phyloP scores from a whole-genome alignment of 495 filamentous ascomycete species.

The Pseudomonodictys pantanalensis region DNA sequence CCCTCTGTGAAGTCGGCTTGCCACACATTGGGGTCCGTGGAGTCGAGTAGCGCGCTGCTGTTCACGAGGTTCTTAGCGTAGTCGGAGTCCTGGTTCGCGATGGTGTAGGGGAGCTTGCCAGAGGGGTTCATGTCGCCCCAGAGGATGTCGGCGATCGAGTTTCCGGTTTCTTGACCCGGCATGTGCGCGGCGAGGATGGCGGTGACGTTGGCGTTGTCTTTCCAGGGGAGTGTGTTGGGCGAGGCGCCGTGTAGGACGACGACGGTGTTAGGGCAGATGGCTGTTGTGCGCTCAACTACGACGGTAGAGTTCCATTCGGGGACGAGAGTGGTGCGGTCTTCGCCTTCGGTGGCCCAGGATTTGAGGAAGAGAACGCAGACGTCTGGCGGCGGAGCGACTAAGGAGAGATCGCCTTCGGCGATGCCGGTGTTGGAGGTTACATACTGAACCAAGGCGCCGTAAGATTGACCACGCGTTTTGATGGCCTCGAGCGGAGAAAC shows the following conservation, averaged over 20 bases:
- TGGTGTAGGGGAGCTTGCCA: conserved; percentile 35
- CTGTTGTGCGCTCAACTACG: conserved; percentile 33
- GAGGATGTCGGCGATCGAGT: conserved; percentile 28
- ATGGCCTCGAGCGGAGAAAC: conserved; percentile 60
- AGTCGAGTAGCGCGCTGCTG: conserved; percentile 24
- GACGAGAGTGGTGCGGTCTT: conserved; percentile 46
- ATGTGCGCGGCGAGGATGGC: conserved; percentile 39
- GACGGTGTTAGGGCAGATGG: conserved; percentile 36
- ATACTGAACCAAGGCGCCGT: conserved; percentile 31
- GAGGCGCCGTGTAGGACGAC: conserved; percentile 37
- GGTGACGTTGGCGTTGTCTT: conserved; percentile 39
- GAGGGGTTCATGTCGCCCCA: conserved; percentile 32
- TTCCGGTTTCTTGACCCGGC: conserved; percentile 36
- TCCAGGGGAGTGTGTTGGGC: conserved; percentile 34
- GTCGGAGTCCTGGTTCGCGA: conserved; percentile 29
- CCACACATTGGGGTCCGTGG: conserved; percentile 21
- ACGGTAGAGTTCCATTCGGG: conserved; percentile 46
- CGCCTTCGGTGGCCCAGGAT: conserved; percentile 53
- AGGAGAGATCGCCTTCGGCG: conserved; percentile 36
- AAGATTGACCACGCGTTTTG: conserved; percentile 32
- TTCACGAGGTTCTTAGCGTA: conserved; percentile 44
- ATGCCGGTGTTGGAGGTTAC: conserved; percentile 45
- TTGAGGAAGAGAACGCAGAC: conserved; percentile 59
- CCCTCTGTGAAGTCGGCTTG: conserved; percentile 47
- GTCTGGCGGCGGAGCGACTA: conserved; percentile 30